A percentile compares a stretch with the other conserved stretches of the same genome.
Evolutionary conservation across 2,329 filamentous ascomycete genomes (phyloP).

Genomic region (Helotiales sp.): DNA sequence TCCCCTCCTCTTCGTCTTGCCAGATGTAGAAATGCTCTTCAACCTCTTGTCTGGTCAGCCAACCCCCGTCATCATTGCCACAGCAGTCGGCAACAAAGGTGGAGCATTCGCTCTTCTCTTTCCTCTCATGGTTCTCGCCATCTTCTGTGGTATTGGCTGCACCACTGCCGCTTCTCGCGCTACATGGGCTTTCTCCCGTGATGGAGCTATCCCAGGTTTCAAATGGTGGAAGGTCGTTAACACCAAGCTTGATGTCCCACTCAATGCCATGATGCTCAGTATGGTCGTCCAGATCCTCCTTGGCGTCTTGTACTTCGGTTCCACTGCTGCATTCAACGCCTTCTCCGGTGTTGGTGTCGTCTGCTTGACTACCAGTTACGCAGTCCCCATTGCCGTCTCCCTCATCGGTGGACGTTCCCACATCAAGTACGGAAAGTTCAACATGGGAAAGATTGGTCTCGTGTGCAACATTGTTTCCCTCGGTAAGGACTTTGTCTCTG

Average conservation of each 20-base stretch:
- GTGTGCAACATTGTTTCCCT: slow-evolving; percentile 58
- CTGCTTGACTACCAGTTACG: slow-evolving; percentile 71
- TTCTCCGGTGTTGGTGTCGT: slow-evolving; percentile 75
- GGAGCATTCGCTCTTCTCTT: slow-evolving; percentile 67
- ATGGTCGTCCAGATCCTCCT: slow-evolving; percentile 68
- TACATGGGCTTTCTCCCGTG: slow-evolving; percentile 72
- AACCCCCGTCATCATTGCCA: slow-evolving; percentile 64
- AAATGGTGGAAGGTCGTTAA: slow-evolving; percentile 66
- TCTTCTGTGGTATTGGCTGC: slow-evolving; percentile 72
- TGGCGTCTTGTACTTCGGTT: slow-evolving; percentile 72
- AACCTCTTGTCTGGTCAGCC: slow-evolving; percentile 63
- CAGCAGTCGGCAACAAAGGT: slow-evolving; percentile 51
- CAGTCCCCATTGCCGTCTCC: slow-evolving; percentile 68
- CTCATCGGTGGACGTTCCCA: slow-evolving; percentile 61
- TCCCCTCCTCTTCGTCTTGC: slow-evolving; percentile 71
- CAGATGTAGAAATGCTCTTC: slow-evolving; percentile 61
- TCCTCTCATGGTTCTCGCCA: slow-evolving; percentile 67
- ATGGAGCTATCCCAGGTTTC: slow-evolving; percentile 70
- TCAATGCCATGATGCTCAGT: slow-evolving; percentile 75
- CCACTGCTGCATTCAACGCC: slow-evolving; percentile 71
- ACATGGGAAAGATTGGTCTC: slow-evolving; percentile 64
- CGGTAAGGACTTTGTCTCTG: neutral
- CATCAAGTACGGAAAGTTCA: slow-evolving; percentile 59
- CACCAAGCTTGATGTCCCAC: slow-evolving; percentile 64
- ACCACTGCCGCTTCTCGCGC: slow-evolving; percentile 71